These are phyloP conservation scores for Volvox africanus DNA, from an alignment of 139 green algal species.

Conservation along the genomic window DNA sequence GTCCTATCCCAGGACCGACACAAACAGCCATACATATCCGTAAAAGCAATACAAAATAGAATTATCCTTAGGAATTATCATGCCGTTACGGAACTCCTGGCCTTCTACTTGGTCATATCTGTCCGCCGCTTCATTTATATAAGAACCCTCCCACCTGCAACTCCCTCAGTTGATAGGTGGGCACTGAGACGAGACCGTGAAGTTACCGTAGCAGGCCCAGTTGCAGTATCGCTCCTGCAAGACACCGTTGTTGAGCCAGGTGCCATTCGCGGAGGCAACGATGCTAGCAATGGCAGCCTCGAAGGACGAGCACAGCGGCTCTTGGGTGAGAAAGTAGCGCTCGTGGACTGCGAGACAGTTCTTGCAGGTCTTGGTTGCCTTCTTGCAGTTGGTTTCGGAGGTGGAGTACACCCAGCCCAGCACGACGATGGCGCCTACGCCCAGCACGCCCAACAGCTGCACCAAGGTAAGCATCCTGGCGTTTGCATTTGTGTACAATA, in stretches of 20 bases:
- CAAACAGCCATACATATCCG: too few relatives aligned
- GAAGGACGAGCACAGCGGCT: conserved; percentile 17
- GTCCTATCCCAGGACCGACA: too few relatives aligned
- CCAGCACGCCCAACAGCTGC: neutral
- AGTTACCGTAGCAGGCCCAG: conserved; percentile 32
- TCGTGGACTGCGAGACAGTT: conserved; percentile 28
- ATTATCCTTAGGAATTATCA: too few relatives aligned
- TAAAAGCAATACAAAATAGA: too few relatives aligned
- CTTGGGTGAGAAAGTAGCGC: conserved; percentile 21
- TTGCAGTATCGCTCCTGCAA: conserved; percentile 32
- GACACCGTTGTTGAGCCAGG: conserved; percentile 7
- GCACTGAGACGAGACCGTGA: conserved; percentile 1
- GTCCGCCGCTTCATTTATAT: neutral
- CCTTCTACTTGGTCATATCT: too few relatives aligned
- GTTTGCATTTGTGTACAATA: too few relatives aligned
- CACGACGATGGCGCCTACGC: conserved; percentile 38
- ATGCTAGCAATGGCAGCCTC: conserved; percentile 10
- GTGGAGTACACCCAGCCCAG: conserved; percentile 32
- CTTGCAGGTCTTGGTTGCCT: conserved; percentile 39
- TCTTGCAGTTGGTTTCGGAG: conserved; percentile 14
- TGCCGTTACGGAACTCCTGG: too few relatives aligned
- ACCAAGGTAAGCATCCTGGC: conserved; percentile 23
- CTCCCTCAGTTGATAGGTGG: neutral
- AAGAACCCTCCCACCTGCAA: neutral
- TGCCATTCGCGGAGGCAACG: conserved; percentile 16